phyloP scores from a whole-genome alignment of 768 basidiomycete species.

The Lanmaoa rubissima region DNA sequence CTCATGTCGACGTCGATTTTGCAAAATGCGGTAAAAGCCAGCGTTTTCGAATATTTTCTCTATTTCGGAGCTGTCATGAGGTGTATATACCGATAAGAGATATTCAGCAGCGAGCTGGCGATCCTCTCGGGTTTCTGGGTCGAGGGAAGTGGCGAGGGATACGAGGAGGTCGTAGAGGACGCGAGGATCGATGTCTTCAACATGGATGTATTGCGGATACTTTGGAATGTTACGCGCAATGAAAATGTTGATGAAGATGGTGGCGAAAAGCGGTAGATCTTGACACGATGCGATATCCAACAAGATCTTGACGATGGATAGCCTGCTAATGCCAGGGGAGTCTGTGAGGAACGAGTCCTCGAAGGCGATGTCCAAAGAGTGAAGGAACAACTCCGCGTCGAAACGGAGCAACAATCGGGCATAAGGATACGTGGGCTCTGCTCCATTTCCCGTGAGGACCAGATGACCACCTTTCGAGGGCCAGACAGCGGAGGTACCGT shows the following conservation, averaged over 20 bases:
- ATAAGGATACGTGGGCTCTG: constrained; percentile 89
- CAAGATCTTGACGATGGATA: constrained; percentile 79
- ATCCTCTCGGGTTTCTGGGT: constrained; percentile 83
- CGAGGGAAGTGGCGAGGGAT: constrained; percentile 71
- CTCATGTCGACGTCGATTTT: constrained; percentile 76
- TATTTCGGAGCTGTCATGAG: constrained; percentile 70
- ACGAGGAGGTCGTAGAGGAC: constrained; percentile 74
- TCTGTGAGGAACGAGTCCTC: constrained; percentile 90
- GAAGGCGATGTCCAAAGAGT: constrained; percentile 91
- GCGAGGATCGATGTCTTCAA: constrained; percentile 50
- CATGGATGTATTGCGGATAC: constrained; percentile 78
- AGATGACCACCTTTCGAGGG: constrained; percentile 74
- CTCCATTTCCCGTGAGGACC: constrained; percentile 68
- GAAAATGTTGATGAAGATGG: constrained; percentile 91
- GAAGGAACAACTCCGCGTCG: constrained; percentile 92
- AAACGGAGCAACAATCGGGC: constrained; percentile 79
- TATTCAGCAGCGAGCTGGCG: constrained; percentile 94
- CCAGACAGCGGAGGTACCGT: constrained; percentile 76
- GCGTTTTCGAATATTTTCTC: constrained; percentile 71
- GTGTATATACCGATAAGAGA: constrained; percentile 87
- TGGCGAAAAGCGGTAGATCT: constrained; percentile 56
- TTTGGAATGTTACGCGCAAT: constrained; percentile 95
- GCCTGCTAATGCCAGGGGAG: constrained; percentile 61
- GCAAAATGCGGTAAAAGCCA: constrained; percentile 89
- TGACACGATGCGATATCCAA: constrained; percentile 67